These are phyloP conservation scores for Chiua virens DNA, from an alignment of 768 basidiomycete genomes.

Conservation along the genomic window DNA sequence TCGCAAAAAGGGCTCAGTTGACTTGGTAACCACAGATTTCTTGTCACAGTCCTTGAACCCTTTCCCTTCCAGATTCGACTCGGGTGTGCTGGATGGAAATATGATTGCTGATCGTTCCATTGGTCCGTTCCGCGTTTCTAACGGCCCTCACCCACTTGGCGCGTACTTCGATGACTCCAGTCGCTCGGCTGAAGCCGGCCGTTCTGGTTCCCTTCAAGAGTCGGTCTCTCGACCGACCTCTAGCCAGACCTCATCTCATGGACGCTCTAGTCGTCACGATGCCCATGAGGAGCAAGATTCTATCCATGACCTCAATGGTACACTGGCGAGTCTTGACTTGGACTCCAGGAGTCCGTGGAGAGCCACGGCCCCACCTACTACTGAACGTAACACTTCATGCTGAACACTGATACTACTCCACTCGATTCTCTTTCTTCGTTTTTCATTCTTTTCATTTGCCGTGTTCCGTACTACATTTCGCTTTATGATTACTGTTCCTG, in stretches of 20 bases:
- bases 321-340: slow-evolving; percentile 71
- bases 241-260: slow-evolving; percentile 38
- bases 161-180: slow-evolving; percentile 45
- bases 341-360: slow-evolving; percentile 43
- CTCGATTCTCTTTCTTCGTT: slow-evolving; percentile 6
- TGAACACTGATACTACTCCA: slow-evolving; percentile 14
- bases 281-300: slow-evolving; percentile 44
- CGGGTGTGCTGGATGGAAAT: slow-evolving; percentile 39
- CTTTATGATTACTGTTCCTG: slow-evolving; percentile 20
- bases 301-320: slow-evolving; percentile 73
- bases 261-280: slow-evolving; percentile 22
- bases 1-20: slow-evolving; percentile 36
- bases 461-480: slow-evolving; percentile 20
- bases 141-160: slow-evolving; percentile 45
- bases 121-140: slow-evolving; percentile 47
- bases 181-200: slow-evolving; percentile 39
- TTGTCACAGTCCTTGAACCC: slow-evolving; percentile 50
- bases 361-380: slow-evolving; percentile 19
- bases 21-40: slow-evolving; percentile 38
- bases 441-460: slow-evolving; percentile 6
- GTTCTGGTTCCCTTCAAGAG: slow-evolving; percentile 44
- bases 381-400: slow-evolving; percentile 18
- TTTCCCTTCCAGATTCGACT: slow-evolving; percentile 51
- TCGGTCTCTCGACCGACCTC: slow-evolving; percentile 57
- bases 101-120: slow-evolving; percentile 34